Conservation (phyloP, 78 protist species). For the Dictyostelium capitatum region DNA sequence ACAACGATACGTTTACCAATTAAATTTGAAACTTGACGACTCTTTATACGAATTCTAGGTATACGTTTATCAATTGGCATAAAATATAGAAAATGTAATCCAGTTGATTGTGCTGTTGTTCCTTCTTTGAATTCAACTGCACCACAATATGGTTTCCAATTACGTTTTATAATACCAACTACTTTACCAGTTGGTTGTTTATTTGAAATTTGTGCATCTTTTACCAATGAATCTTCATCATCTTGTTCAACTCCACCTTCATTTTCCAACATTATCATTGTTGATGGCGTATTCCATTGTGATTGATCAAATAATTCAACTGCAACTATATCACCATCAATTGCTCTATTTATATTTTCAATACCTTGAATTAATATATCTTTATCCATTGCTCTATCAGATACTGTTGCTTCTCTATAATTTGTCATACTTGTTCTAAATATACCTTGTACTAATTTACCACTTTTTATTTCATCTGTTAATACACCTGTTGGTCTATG, state of each 20-base stretch:
- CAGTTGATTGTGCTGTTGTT: neutral
- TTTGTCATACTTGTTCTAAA: conserved; percentile 55
- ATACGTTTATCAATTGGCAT: conserved; percentile 78
- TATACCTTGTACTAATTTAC: conserved; percentile 70
- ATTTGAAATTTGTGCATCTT: neutral
- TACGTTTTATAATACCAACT: conserved; percentile 86
- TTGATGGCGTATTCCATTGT: conserved; percentile 72
- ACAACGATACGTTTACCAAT: conserved; percentile 83
- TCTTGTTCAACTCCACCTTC: conserved; percentile 75
- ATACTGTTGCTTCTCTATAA: conserved; percentile 69
- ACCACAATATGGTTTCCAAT: conserved; percentile 90
- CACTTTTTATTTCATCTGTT: conserved; percentile 57
- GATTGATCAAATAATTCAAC: conserved; percentile 54
- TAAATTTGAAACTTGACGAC: conserved; percentile 67
- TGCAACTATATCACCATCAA: conserved; percentile 86
- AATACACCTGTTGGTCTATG: conserved; percentile 22
- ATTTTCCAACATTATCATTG: conserved; percentile 33
- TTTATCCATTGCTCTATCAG: conserved; percentile 11
- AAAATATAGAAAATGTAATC: conserved; percentile 39
- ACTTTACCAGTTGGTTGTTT: conserved; percentile 70
- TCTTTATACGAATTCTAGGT: conserved; percentile 79
- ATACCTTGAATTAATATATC: conserved; percentile 78
- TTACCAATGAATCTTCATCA: conserved; percentile 58
- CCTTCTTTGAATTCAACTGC: conserved; percentile 46
- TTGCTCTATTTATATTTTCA: conserved; percentile 79